A percentile compares a stretch with the other conserved stretches of the same genome.
Evolutionary conservation across 176 grass and related monocot genomes (phyloP).

Genomic region (Ananas comosus): DNA sequence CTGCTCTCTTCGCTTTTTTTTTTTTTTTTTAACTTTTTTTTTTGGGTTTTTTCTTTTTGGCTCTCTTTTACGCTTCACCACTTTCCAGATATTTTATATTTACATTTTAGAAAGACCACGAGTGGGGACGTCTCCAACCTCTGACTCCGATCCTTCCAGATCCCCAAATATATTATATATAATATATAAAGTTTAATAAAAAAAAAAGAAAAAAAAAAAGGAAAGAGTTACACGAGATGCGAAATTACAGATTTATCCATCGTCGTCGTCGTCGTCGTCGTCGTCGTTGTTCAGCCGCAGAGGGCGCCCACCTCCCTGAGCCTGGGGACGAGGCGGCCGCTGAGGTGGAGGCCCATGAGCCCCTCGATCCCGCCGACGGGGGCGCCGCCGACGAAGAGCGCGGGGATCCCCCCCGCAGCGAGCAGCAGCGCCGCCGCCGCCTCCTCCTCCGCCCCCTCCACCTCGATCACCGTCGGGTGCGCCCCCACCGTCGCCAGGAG

Average conservation of each 20-base stretch:
- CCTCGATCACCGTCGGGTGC: slow-evolving; percentile 76
- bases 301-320: slow-evolving; percentile 33
- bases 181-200: background rate
- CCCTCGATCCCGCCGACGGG: slow-evolving; percentile 82
- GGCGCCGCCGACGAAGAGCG: slow-evolving; percentile 69
- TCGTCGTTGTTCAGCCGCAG: background rate
- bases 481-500: slow-evolving; percentile 70
- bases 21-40: too few species aligned
- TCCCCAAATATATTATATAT: slow-evolving; percentile 21
- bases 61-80: background rate
- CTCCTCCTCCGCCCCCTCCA: slow-evolving; percentile 45
- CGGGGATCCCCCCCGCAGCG: slow-evolving; percentile 39
- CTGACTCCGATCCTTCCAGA: slow-evolving; percentile 21
- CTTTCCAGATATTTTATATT: background rate
- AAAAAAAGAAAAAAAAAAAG: background rate
- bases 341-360: slow-evolving; percentile 83
- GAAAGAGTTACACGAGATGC: slow-evolving; percentile 3
- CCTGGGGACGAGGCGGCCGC: slow-evolving; percentile 39
- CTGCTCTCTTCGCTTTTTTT: too few species aligned
- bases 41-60: too few species aligned
- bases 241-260: slow-evolving; percentile 12
- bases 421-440: slow-evolving; percentile 26
- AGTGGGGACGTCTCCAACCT: background rate
- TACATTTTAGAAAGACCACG: background rate
- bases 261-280: too few species aligned